Evolutionary conservation across 2,329 filamentous ascomycete species (phyloP), one percentile per base, ranked within the genome.

Genomic region (Phoma sp.): DNA sequence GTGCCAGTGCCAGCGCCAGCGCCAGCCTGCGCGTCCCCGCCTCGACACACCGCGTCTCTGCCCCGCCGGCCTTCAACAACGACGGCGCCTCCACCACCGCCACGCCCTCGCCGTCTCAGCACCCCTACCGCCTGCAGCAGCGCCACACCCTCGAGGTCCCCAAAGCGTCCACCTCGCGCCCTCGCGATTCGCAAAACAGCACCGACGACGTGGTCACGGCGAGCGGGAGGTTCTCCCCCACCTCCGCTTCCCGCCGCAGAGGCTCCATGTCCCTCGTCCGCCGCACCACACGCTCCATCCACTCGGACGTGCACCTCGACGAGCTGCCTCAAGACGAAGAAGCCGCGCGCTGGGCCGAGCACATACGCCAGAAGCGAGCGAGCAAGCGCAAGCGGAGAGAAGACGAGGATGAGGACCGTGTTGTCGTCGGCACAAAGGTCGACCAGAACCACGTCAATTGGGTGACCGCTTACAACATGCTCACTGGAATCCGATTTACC

Each of bases 381-480:
- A 96, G 89, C 75, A 95, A 93, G 80, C 85, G 90, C 73, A 90
- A 87, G 75, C 84, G 88, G 65, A 89, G 88, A 70, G 93, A 97
- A 60, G 89, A 97, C 65, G 92, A 97, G 63, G 95, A 98, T 58
- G 94, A 98, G 68, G 87, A 93, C 59, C 78, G 85, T 25, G 94
- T 99, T 9, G 84, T 98, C 29, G 93, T 99, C 17, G 95, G 95
- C 56, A 99, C 92, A 55, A 98, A 97, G 79, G 95, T 99, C 47
- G 95, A 99, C 73, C 93, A 98, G 80, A 90, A 91, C 69, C 95
- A 99, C 75, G 90, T 92, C 64, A 98, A 98, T 76, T 99, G 91
- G 88, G 92, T 96, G 39, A 97, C 92, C 2, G 95, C 95, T 55
- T 99, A 99, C 81, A 99, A 99, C 77, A 99, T 99, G 95, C 84